Evolutionary conservation across 78 protist genomes (phyloP).

Genomic region (Guillardia theta): DNA sequence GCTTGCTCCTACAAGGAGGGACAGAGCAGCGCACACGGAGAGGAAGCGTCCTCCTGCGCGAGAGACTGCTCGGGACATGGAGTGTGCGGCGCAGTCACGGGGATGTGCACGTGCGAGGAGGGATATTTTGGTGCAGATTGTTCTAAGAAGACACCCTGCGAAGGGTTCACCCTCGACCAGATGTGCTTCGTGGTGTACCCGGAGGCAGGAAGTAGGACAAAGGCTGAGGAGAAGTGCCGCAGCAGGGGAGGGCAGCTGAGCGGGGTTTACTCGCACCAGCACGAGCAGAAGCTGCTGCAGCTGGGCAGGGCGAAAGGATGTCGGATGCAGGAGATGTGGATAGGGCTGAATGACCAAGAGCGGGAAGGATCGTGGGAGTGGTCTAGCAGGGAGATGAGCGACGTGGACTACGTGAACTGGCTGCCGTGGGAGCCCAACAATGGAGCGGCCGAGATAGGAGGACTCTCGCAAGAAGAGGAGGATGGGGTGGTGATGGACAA

Average conservation of each 20-base stretch:
- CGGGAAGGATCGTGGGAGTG: background rate
- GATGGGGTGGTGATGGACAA: background rate
- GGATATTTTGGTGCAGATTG: background rate
- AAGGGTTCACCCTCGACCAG: background rate
- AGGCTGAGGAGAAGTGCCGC: background rate
- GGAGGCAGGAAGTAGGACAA: background rate
- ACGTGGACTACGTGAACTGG: background rate
- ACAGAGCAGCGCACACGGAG: background rate
- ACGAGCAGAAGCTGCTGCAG: background rate
- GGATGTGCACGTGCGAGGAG: background rate
- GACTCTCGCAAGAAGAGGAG: background rate
- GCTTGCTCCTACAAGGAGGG: background rate
- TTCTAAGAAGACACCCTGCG: background rate
- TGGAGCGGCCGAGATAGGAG: background rate
- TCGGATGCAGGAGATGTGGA: background rate
- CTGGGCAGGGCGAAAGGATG: background rate
- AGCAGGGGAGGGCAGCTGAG: background rate
- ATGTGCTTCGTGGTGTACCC: background rate
- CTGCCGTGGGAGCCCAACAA: conserved; percentile 30
- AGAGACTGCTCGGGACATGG: background rate
- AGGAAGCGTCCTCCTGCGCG: background rate
- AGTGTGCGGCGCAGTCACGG: background rate
- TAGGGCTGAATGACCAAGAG: background rate
- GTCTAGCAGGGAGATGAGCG: background rate
- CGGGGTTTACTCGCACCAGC: background rate